Base-by-base conservation (phyloP, 257 asterid genomes). In the Lavandula angustifolia region DNA sequence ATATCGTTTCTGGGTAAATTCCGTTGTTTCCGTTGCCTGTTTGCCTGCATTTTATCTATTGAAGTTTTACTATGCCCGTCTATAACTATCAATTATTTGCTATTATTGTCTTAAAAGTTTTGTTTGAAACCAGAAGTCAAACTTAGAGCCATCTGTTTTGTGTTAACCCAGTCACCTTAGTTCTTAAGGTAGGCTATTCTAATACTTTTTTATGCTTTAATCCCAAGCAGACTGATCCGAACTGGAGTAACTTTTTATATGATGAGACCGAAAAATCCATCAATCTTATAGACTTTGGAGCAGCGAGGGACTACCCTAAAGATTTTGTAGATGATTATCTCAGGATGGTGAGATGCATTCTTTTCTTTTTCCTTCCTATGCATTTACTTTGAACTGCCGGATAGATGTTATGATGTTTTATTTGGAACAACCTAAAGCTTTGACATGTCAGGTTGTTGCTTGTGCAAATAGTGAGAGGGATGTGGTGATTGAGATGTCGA, bases 271-370 rank as follows among this genome's bases (percentile, higher is more conserved):
- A 67, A 31, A 87, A 80, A 64, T 62, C 81, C 44, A 81, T 92
- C 78, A 92, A 92, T 64, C 98, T 92, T 70, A 89, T 92, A 53
- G 98, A 92, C 83, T 92, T 92, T 38, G 98, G 98, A 60, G 98
- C 98, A 67, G 91, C 98, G 67, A 89, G 89, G 68, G 96, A 77
- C 64, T 92, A 72, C 80, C 96, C 94, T 14, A 87, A 87, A 72
- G 71, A 62, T 60, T 92, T 92, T 42, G 97, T 92, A 10, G 97
- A 89, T 69, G 91, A 89, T 78, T 92, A 89, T 51, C 70, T 92
- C 40, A 84, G 86, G 73, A 92, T 89, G 98, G 98, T 89, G 73
- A 76, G 84, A 64, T 57, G 62, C 41, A 49, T 57, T 60, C 59
- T 7, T 52, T 68, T n/a, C 8, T 37, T 44, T 54, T 56, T 41